These are phyloP conservation scores for Lyophyllum shimeji DNA, from an alignment of 768 basidiomycete genomes.

Conservation along the genomic window DNA sequence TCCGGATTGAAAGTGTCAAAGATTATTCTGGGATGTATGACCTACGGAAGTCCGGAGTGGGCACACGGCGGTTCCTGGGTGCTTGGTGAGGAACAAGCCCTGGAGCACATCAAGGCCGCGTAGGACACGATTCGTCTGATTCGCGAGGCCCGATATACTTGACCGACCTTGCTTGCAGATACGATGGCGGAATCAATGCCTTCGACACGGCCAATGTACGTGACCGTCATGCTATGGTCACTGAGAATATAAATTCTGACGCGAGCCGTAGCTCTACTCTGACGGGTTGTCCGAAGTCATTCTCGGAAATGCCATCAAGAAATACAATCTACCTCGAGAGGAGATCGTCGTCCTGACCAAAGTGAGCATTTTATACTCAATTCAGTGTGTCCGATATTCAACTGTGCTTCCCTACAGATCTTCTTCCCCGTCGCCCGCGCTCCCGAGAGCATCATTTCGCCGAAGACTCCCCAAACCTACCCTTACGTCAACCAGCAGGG, in stretches of 20 bases:
- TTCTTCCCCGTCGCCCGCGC: slow-evolving; percentile 30
- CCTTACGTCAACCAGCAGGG: slow-evolving; percentile 60
- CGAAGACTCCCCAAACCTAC: slow-evolving; percentile 27
- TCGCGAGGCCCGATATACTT: too few relatives aligned
- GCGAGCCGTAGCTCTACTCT: slow-evolving; percentile 52
- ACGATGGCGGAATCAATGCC: slow-evolving; percentile 60
- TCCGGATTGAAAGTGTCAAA: slow-evolving; percentile 65
- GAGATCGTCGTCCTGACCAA: slow-evolving; percentile 82
- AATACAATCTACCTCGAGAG: slow-evolving; percentile 63
- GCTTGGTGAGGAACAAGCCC: slow-evolving; percentile 44
- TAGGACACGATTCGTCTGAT: slow-evolving; percentile 22
- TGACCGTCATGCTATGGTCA: slow-evolving; percentile 11
- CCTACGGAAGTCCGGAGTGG: slow-evolving; percentile 55
- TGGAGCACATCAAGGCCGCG: slow-evolving; percentile 53
- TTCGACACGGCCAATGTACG: slow-evolving; percentile 50
- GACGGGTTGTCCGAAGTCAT: slow-evolving; percentile 60
- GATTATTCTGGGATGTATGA: slow-evolving; percentile 65
- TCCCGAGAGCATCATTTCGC: slow-evolving; percentile 6
- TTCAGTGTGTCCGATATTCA: too few relatives aligned
- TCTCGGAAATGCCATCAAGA: slow-evolving; percentile 71
- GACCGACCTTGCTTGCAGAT: slow-evolving; percentile 36
- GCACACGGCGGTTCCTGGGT: slow-evolving; percentile 35
- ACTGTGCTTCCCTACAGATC: slow-evolving; percentile 29
- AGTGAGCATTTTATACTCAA: slow-evolving; percentile 35
- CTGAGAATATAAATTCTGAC: not conserved